Evolutionary conservation across 352 stramenopile species (phyloP).

Genomic region (Phytophthora palmivora): DNA sequence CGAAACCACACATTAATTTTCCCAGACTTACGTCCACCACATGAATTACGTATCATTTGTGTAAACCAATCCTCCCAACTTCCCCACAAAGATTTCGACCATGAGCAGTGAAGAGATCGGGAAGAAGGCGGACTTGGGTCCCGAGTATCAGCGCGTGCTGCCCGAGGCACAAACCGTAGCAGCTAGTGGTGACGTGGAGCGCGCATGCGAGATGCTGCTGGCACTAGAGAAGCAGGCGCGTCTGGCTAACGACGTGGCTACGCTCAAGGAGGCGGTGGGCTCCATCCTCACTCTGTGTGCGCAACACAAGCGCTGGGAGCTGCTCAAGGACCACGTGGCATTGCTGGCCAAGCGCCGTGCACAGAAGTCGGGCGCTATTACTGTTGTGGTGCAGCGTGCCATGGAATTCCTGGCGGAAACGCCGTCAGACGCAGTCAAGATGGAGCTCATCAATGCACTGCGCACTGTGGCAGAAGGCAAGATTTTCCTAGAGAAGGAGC

Average conservation of each 20-base stretch:
- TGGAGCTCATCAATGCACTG: constrained; percentile 94
- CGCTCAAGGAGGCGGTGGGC: constrained; percentile 83
- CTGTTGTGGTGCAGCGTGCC: constrained; percentile 84
- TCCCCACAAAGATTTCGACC: constrained; percentile 39
- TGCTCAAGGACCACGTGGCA: constrained; percentile 88
- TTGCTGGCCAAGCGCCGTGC: constrained; percentile 90
- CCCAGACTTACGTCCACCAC: not conserved
- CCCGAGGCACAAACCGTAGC: constrained; percentile 72
- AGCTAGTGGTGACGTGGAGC: constrained; percentile 79
- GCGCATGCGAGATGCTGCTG: constrained; percentile 84
- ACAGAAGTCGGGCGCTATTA: constrained; percentile 89
- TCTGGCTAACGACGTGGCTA: constrained; percentile 85
- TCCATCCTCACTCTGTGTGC: constrained; percentile 82
- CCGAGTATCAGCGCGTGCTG: constrained; percentile 70
- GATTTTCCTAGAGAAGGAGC: constrained; percentile 98
- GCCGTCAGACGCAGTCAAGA: constrained; percentile 86
- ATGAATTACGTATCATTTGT: not conserved
- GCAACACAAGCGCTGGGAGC: constrained; percentile 88
- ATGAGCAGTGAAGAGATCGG: constrained; percentile 81
- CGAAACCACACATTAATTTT: not conserved
- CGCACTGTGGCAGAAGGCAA: constrained; percentile 96
- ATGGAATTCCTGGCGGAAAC: constrained; percentile 85
- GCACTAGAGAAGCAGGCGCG: constrained; percentile 86
- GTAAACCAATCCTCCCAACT: not conserved
- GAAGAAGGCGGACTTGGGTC: constrained; percentile 82